Evolutionary conservation across 495 filamentous ascomycete species (phyloP).

Genomic region (Neurospora sp.): DNA sequence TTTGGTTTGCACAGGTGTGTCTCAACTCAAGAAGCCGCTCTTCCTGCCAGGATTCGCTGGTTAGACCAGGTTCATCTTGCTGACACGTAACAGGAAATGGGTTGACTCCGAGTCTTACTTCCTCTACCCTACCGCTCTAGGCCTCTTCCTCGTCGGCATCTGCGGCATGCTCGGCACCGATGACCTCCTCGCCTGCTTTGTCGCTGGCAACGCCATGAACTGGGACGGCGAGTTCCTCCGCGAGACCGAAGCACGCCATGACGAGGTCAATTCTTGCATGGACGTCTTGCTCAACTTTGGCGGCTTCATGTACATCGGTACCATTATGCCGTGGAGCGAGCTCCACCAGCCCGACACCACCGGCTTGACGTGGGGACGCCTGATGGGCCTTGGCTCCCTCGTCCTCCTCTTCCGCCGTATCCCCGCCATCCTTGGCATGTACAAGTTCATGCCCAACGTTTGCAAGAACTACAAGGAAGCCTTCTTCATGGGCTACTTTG

Average conservation of each 20-base stretch:
- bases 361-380: constrained; percentile 46
- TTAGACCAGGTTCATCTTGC: not conserved
- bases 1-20: no score
- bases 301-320: constrained; percentile 81
- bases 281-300: constrained; percentile 65
- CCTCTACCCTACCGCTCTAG: constrained; percentile 75
- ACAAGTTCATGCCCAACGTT: constrained; percentile 62
- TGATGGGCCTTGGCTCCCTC: constrained; percentile 62
- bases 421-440: constrained; percentile 25
- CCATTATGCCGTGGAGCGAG: constrained; percentile 63
- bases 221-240: constrained; percentile 81
- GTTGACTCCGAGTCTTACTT: constrained; percentile 81
- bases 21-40: no score
- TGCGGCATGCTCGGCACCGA: constrained; percentile 79
- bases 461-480: constrained; percentile 53
- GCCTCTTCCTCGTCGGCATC: constrained; percentile 63
- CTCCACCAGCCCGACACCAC: constrained; percentile 31
- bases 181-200: constrained; percentile 84
- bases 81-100: constrained; percentile 45
- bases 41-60: no score
- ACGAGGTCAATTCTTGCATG: constrained; percentile 76
- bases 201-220: constrained; percentile 80
- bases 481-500: constrained; percentile 80
- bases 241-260: constrained; percentile 59
- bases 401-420: constrained; percentile 56